Base-by-base conservation (phyloP, 176 grass and related monocot species). In the bread wheat (Triticum aestivum) region DNA sequence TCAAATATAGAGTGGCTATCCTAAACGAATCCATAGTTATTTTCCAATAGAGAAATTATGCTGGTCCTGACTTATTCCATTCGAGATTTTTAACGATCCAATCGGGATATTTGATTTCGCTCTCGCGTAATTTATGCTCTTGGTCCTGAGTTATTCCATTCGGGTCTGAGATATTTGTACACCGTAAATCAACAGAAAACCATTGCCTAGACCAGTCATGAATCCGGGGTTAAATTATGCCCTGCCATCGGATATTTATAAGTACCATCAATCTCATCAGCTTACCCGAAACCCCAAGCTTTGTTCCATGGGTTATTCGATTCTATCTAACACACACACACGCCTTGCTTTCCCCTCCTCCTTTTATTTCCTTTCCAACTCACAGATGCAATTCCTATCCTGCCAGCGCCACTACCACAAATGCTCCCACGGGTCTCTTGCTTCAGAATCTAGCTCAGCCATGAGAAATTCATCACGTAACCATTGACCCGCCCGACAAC, bases 371-470 rank as follows among this genome's bases (percentile, higher is more conserved):
- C 82, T 81, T 85, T 82, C 70, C 89, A 91, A 88, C 82, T 77
- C 89, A 85, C 77, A 72, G 82, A 85, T 88, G 89, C 89, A 88
- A 88, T 88, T 54, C 82, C 85, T 91, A 91, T 85, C 89, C 38
- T 70, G 13, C 30, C 71, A 77, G 84, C 65, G 70, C 89, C 82
- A 21, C 85, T 79, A 69, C 61, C 51, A 27, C 70, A 30, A 87
- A 80, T 91, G 80, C 85, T 67, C 38, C 35, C 37, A 52, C 81
- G 26, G 61, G 15, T 68, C 85, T 21, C 37, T 61, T 39, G 41
- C 66, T 79, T 85, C 32, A 29, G 64, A 87, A 83, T 77, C 58
- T 56, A 56, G 27, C 74, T 34, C 74, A 12, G 7, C 20, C 65
- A 13, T 35, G 27, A 35, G 3, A 49, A 34, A 52, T 68, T 45